Evolutionary conservation across 495 filamentous ascomycete species (phyloP), one percentile per base, ranked within the genome.

Genomic region (Hypoxylon cercidicola): DNA sequence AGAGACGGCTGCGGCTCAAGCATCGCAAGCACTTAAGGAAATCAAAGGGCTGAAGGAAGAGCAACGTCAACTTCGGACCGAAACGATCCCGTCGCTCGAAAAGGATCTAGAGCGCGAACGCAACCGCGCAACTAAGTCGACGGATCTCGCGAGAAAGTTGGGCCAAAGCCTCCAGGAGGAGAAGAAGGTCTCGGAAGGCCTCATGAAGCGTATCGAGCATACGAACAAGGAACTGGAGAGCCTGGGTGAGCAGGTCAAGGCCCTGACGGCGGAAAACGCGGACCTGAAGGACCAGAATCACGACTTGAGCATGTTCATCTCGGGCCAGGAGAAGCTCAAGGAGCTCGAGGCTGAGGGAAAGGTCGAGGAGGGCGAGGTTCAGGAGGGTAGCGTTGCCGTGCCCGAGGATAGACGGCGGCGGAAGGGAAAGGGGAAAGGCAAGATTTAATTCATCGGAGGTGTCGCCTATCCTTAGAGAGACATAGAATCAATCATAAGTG

Each of bases 281-380:
- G 85, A 89, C 72, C 71, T 97, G 34, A 84, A 86, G 58, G 94
- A 97, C 75, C 87, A 90, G 80, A 94, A 96, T 72, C 81, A 91
- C n/a, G 95, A 99, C 76, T 71, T 99, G 70, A 88, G 84, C 21
- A 96, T 97, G 79, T 96, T 93, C 71, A 93, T 99, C 47, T 89
- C 86, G 44, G 89, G 90, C 3, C 85, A 89, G 71, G 88, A 95
- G 79, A 93, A 92, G 71, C 75, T 99, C 66, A 87, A 87, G 79
- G 86, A 90, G 74, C 75, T 88, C 74, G 81, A 83, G 68, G 64
- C 81, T 63, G 85, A 83, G 51, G 88, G 88, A 16, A 84, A 87
- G 75, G 75, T 89, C 13, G 80, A 82, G 34, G 79, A 85, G 72
- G 82, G 78, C 1, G 85, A 83, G 73, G 45, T 82, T 43, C 77